Conservation (phyloP, 2,329 filamentous ascomycete species). For the Colletotrichum sansevieriae region DNA sequence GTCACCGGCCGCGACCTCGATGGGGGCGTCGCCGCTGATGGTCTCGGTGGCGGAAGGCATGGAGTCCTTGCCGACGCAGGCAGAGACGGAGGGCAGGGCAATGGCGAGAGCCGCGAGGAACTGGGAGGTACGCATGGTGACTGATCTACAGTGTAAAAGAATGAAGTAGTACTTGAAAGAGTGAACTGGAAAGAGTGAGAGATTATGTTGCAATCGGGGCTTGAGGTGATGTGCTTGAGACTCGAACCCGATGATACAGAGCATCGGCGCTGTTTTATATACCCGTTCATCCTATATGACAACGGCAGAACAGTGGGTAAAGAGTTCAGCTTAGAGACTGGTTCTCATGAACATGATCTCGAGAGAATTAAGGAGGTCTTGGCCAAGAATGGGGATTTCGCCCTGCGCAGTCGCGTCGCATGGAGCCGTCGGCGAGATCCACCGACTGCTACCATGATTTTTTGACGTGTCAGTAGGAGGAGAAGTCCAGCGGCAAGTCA, state of each 20-base stretch:
- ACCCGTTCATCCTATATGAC: background rate
- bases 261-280: constrained; percentile 7
- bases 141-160: background rate
- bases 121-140: constrained; percentile 28
- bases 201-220: background rate
- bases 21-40: constrained; percentile 48
- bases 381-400: constrained; percentile 4
- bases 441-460: constrained; percentile 9
- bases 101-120: constrained; percentile 35
- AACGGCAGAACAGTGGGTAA: background rate
- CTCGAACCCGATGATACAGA: background rate
- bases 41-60: constrained; percentile 47
- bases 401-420: constrained; percentile 9
- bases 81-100: constrained; percentile 43
- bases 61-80: constrained; percentile 46
- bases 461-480: constrained; percentile 1
- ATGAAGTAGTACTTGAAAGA: background rate
- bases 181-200: background rate
- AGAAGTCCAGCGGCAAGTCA: constrained; percentile 2
- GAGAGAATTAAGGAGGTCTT: constrained; percentile 38
- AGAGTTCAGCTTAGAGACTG: background rate
- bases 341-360: background rate
- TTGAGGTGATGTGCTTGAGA: background rate
- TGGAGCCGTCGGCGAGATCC: background rate
- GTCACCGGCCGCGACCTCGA: constrained; percentile 49